A percentile compares a stretch with the other conserved stretches of the same genome.
Evolutionary conservation across 805 yeast genomes (phyloP).

Genomic region (Candida loeiensis): DNA sequence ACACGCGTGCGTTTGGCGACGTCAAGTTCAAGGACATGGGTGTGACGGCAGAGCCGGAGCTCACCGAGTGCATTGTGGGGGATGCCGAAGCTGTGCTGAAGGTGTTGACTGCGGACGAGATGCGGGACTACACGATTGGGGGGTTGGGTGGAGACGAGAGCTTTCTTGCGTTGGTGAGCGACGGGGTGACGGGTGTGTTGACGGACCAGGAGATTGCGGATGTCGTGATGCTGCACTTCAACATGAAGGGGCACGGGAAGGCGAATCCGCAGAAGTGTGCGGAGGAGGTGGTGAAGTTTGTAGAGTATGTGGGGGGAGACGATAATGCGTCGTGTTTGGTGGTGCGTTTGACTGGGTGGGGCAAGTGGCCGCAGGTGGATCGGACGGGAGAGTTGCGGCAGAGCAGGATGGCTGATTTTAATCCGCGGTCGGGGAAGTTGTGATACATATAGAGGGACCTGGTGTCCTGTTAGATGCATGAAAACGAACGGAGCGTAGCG

Average conservation of each 20-base stretch:
- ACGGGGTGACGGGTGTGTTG: slow-evolving; percentile 79
- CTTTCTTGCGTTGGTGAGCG: slow-evolving; percentile 77
- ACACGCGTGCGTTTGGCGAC: slow-evolving; percentile 94
- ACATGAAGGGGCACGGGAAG: slow-evolving; percentile 56
- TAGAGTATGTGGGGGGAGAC: slow-evolving; percentile 84
- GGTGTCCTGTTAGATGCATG: too few relatives aligned
- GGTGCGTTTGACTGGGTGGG: slow-evolving; percentile 85
- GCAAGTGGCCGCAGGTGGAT: slow-evolving; percentile 82
- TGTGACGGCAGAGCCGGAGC: slow-evolving; percentile 88
- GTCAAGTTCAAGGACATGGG: slow-evolving; percentile 76
- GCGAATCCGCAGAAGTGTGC: slow-evolving; percentile 88
- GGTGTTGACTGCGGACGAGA: slow-evolving; percentile 37
- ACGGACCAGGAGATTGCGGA: slow-evolving; percentile 92
- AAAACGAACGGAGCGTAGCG: neutral
- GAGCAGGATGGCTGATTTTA: slow-evolving; percentile 52
- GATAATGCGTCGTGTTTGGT: slow-evolving; percentile 95
- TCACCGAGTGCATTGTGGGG: slow-evolving; percentile 66
- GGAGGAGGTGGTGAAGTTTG: slow-evolving; percentile 76
- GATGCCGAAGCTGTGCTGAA: slow-evolving; percentile 35
- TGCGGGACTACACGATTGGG: slow-evolving; percentile 32
- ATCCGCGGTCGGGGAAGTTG: slow-evolving; percentile 21
- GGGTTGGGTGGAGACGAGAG: slow-evolving; percentile 81
- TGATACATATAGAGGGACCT: too few relatives aligned
- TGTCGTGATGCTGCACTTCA: slow-evolving; percentile 65
- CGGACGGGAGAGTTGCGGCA: slow-evolving; percentile 81